phyloP scores from a whole-genome alignment of 139 green algal species.

The Chlamydomonas eustigma region DNA sequence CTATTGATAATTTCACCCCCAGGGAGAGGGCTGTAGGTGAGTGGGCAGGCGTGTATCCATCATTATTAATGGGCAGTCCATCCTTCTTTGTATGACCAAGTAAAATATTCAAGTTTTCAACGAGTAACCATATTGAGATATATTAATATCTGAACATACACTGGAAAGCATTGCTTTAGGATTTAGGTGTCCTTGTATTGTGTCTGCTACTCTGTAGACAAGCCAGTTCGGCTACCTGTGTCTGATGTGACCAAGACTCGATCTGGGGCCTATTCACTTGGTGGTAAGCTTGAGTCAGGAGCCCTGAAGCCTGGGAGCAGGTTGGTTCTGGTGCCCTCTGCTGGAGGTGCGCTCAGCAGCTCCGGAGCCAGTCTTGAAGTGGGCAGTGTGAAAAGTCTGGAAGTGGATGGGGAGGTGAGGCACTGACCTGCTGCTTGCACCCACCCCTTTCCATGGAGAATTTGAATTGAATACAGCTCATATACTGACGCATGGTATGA shows the following conservation, averaged over 20 bases:
- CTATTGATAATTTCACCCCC: conserved; percentile 67
- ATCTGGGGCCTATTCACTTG: conserved; percentile 13
- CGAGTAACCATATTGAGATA: too few relatives aligned
- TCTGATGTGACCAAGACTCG: conserved; percentile 57
- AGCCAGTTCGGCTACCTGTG: conserved; percentile 70
- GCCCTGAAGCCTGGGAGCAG: conserved; percentile 47
- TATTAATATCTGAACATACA: neutral
- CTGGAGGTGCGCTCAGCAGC: conserved; percentile 26
- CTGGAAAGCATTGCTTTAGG: neutral
- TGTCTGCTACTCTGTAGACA: conserved; percentile 25
- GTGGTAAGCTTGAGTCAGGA: conserved; percentile 83
- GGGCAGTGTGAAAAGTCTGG: conserved; percentile 26
- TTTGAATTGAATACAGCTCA: too few relatives aligned
- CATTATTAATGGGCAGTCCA: too few relatives aligned
- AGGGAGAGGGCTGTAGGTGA: conserved; percentile 28
- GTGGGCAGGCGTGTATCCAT: too few relatives aligned
- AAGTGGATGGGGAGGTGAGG: conserved; percentile 45
- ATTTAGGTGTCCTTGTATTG: neutral
- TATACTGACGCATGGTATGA: too few relatives aligned
- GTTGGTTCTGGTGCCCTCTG: conserved; percentile 75
- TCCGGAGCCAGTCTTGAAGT: conserved; percentile 50
- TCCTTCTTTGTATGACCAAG: too few relatives aligned
- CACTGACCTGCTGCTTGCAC: too few relatives aligned
- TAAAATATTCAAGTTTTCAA: too few relatives aligned
- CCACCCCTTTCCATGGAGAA: too few relatives aligned